phyloP scores from a whole-genome alignment of 1,284 basidiomycete species.

The Amylostereum areolatum region DNA sequence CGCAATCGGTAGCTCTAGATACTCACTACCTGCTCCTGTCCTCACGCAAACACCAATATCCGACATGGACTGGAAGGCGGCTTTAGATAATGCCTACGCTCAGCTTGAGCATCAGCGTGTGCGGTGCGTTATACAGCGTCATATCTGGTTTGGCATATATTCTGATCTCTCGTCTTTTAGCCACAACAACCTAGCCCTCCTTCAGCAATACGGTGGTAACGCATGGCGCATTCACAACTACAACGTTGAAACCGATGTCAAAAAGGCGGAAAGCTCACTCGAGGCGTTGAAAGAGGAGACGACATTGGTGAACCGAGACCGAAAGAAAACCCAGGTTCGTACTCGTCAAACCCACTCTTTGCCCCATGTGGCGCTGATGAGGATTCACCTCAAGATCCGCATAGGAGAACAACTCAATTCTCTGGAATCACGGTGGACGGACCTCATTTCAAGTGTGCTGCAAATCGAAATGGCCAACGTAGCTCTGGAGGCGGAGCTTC shows the following conservation, averaged over 20 bases:
- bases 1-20: slow-evolving; percentile 74
- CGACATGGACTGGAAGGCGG: slow-evolving; percentile 74
- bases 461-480: slow-evolving; percentile 93
- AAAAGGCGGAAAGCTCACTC: slow-evolving; percentile 66
- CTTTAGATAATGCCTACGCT: slow-evolving; percentile 75
- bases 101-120: slow-evolving; percentile 89
- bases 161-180: slow-evolving; percentile 30
- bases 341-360: neutral
- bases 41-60: slow-evolving; percentile 47
- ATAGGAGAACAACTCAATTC: slow-evolving; percentile 72
- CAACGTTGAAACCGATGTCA: slow-evolving; percentile 73
- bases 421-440: slow-evolving; percentile 83
- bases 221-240: slow-evolving; percentile 91
- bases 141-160: neutral
- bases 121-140: slow-evolving; percentile 44
- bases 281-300: slow-evolving; percentile 71
- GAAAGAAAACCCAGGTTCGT: slow-evolving; percentile 78
- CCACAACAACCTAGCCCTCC: slow-evolving; percentile 78
- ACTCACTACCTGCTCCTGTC: slow-evolving; percentile 70
- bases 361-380: neutral
- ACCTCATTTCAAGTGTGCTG: slow-evolving; percentile 79
- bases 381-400: slow-evolving; percentile 43
- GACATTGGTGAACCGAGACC: slow-evolving; percentile 78
- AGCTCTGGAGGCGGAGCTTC: slow-evolving; percentile 72
- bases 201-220: slow-evolving; percentile 87